Conservation (phyloP, 1,284 basidiomycete genomes). For the Phellinidium pouzarii region DNA sequence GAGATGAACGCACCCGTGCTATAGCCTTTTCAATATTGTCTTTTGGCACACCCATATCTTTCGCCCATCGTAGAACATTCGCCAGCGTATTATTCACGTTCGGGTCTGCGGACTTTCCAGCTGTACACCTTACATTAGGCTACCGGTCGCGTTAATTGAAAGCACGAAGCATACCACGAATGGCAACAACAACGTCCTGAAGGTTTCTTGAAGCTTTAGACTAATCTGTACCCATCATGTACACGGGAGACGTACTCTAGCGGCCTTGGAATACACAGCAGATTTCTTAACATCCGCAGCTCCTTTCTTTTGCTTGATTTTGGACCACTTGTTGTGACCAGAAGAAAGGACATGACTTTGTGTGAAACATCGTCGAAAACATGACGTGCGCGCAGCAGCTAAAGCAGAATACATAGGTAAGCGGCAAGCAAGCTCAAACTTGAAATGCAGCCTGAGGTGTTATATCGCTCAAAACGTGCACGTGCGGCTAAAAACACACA, state of each 20-base stretch:
- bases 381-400: conserved; percentile 3
- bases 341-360: conserved; percentile 32
- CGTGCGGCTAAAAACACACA: too few relatives aligned
- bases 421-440: background rate
- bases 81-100: conserved; percentile 58
- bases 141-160: conserved; percentile 4
- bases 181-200: conserved; percentile 68
- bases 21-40: conserved; percentile 72
- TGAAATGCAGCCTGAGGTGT: conserved; percentile 25
- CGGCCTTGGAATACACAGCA: conserved; percentile 50
- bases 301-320: conserved; percentile 81
- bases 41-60: conserved; percentile 66
- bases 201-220: background rate
- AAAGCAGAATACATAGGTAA: background rate
- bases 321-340: conserved; percentile 83
- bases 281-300: conserved; percentile 63
- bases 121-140: conserved; percentile 28
- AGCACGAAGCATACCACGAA: conserved; percentile 44
- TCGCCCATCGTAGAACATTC: conserved; percentile 53
- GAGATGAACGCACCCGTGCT: conserved; percentile 42
- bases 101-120: conserved; percentile 62
- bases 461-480: too few relatives aligned
- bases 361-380: conserved; percentile 29
- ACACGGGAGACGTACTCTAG: conserved; percentile 40
- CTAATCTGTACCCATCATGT: background rate